A percentile compares a stretch with the other conserved stretches of the same genome.
Evolutionary conservation across 441 rosid genomes (phyloP).

Genomic region (Hura crepitans): DNA sequence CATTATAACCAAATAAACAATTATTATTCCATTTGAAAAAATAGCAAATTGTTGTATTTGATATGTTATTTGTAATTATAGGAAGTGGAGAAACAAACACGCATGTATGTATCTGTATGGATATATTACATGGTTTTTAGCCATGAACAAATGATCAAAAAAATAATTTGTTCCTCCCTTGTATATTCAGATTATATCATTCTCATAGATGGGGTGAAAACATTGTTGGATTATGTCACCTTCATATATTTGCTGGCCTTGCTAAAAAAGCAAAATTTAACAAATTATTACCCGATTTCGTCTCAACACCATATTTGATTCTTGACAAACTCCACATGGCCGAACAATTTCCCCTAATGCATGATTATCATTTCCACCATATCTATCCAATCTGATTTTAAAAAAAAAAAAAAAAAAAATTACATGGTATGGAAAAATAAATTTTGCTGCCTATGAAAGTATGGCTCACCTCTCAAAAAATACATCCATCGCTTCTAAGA

Average conservation of each 20-base stretch:
- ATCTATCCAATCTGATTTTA: slow-evolving; percentile 54
- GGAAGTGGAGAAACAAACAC: no score
- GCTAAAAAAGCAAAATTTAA: not conserved
- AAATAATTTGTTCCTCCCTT: no score
- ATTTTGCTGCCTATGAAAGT: slow-evolving; percentile 4
- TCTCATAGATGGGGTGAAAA: no score
- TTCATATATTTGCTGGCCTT: not conserved
- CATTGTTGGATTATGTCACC: no score
- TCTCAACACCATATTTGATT: slow-evolving; percentile 85
- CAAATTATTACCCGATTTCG: slow-evolving; percentile 57
- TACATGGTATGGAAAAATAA: slow-evolving; percentile 8
- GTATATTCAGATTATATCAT: no score
- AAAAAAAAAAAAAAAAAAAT: slow-evolving; percentile 21
- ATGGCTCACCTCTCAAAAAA: slow-evolving; percentile 76
- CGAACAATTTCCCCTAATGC: slow-evolving; percentile 63
- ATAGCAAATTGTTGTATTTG: no score
- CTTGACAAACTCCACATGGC: slow-evolving; percentile 68
- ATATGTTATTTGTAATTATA: no score
- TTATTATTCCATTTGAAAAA: no score
- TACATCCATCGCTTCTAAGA: slow-evolving; percentile 80
- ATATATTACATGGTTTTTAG: no score
- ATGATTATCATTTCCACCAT: slow-evolving; percentile 53
- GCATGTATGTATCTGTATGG: no score
- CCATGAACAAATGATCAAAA: no score
- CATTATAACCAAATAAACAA: no score